Evolutionary conservation across 257 asterid species (phyloP).

Genomic region (Thymus mandschuricus): DNA sequence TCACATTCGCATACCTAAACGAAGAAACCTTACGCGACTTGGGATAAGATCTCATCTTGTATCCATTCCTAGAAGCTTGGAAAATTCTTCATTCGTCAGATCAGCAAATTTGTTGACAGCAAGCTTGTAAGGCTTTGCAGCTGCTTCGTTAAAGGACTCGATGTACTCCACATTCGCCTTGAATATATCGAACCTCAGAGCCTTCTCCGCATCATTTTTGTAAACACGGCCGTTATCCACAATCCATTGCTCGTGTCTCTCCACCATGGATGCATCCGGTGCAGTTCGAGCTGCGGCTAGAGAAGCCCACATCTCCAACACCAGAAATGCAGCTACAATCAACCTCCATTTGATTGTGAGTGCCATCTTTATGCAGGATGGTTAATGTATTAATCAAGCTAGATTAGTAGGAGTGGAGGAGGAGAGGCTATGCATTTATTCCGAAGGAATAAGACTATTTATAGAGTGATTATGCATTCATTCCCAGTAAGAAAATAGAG

Average conservation of each 20-base stretch:
- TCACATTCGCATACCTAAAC: conserved; percentile 37
- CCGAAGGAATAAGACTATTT: background rate
- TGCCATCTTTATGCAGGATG: background rate
- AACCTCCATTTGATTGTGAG: background rate
- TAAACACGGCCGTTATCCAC: conserved; percentile 35
- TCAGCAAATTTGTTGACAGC: conserved; percentile 46
- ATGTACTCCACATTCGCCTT: conserved; percentile 40
- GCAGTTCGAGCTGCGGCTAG: conserved; percentile 30
- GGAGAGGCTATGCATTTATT: background rate
- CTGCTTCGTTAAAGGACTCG: conserved; percentile 37
- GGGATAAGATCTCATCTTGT: conserved; percentile 5
- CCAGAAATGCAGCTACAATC: background rate
- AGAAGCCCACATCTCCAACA: conserved; percentile 10
- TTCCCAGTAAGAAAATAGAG: background rate
- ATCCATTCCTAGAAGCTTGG: conserved; percentile 32
- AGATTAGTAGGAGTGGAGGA: background rate
- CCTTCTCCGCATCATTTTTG: conserved; percentile 42
- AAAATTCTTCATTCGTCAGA: conserved; percentile 49
- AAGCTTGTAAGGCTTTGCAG: conserved; percentile 34
- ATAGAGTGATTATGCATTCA: background rate
- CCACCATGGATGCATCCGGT: conserved; percentile 35
- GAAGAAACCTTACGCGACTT: background rate
- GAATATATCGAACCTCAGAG: conserved; percentile 36
- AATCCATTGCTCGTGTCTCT: conserved; percentile 45
- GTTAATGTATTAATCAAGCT: background rate